Base-by-base conservation (phyloP, 2,329 filamentous ascomycete species). In the Diplodia sapinea region DNA sequence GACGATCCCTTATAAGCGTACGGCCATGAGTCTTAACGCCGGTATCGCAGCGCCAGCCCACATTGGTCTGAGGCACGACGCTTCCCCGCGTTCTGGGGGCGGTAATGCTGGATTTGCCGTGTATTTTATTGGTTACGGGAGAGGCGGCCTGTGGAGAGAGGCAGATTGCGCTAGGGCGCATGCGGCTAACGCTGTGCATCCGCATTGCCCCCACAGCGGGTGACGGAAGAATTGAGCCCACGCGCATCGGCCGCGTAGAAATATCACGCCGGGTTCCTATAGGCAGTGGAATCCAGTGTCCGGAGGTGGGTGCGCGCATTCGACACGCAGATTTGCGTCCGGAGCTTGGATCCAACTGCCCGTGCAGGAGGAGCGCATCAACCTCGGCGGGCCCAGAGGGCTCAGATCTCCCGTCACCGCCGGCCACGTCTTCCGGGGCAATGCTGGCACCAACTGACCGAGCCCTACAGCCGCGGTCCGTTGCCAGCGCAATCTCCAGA, bases 101-200 rank as follows among this genome's bases (percentile, higher is more conserved):
- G 43, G 59, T 63, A 63, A 50, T 51, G 29, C 17, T 51, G 59
- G 59, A 36, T 43, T 43, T 47, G 43, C 43, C 17, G 43, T 47
- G 43, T 47, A 31, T n/a, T 55, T 31, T 55, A 33, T 55, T 57
- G n/a, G 33, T 57, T 26, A 57, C 36, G 43, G 43, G 23, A 29
- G 33, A 9, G 20, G 54, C 31, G 54, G 33, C n/a, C 31, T 36
- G 47, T 51, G 47, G 59, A 38, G 59, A 36, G 57, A 26, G 40
- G 57, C 40, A 62, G 59, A 63, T 63, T 47, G 29, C 59, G 15
- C 59, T 63, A 63, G 59, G 29, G 43, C 43, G 56, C 36, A 9
- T 40, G 4, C 23, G 26, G 33, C n/a, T 26, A 26, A 26, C 26
- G 26, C 26, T 26, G 26, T 26, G 26, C 26, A 26, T 4, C 26